Base-by-base conservation (phyloP, 2,329 filamentous ascomycete genomes). In the Periconia sp. region DNA sequence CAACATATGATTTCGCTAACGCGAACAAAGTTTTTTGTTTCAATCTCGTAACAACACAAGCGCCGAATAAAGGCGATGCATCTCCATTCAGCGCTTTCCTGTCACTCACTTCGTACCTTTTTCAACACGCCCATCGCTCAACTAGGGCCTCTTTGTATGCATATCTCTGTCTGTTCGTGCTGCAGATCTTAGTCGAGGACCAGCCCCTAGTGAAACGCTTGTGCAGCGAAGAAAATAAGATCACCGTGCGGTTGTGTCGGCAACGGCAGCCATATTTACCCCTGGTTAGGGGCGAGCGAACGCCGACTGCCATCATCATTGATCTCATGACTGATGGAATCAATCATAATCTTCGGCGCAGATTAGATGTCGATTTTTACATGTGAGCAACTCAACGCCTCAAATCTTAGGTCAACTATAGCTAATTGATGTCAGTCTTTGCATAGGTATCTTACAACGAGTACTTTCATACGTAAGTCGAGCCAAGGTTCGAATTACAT, bases 11-110 rank as follows among this genome's bases (percentile, higher is more conserved):
- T 67, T 97, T 97, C 66, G 85, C 86, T 3, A 88, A 95, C 63
- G 88, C 92, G 23, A 99, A 97, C 75, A 97, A 96, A 71, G 78
- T 96, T 7, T 97, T 99, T 70, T 92, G 89, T 68, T 87, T 89
- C 66, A 92, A 87, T 57, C 73, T 99, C 30, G 83, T 96, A 37
- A 85, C 83, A 2, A 65, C 84, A 17, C 63, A 80, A 5, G 71
- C 84, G 1, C 83, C 85, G 18, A 72, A 70, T 35, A 86, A 86
- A 56, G 82, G 78, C 29, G 78, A 82, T 32, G 85, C 92, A 59
- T 81, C 86, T 1, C 88, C 92, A 0, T 85, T 99, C 50, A 84
- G 87, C 33, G 85, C 83, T 56, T 95, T 92, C 63, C 75, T 97
- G 19, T 97, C 92, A 0, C 78, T 96, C 30, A 88, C 89, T 3